Conservation (phyloP, 306 rosid genomes). For the Castanea sativa region DNA sequence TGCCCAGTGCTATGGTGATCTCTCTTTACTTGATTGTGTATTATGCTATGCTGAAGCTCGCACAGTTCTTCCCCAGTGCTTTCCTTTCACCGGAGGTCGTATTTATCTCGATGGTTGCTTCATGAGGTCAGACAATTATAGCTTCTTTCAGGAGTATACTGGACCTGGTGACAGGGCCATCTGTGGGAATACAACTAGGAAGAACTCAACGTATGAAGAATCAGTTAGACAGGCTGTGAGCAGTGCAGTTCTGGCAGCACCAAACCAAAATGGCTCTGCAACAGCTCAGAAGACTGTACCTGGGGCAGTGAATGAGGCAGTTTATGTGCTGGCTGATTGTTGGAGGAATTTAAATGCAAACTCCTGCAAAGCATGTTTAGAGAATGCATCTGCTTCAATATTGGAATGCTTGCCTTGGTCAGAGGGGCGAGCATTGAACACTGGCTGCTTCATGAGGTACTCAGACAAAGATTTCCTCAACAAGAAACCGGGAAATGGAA, state of each 20-base stretch:
- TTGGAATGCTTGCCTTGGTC: slow-evolving; percentile 71
- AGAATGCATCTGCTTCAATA: slow-evolving; percentile 62
- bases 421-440: slow-evolving; percentile 71
- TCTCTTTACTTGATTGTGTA: slow-evolving; percentile 75
- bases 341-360: slow-evolving; percentile 70
- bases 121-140: slow-evolving; percentile 85
- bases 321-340: slow-evolving; percentile 75
- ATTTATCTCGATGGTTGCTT: slow-evolving; percentile 90
- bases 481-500: slow-evolving; percentile 37
- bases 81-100: slow-evolving; percentile 66
- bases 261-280: slow-evolving; percentile 51
- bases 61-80: slow-evolving; percentile 83
- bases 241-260: slow-evolving; percentile 45
- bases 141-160: slow-evolving; percentile 54
- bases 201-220: slow-evolving; percentile 35
- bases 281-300: slow-evolving; percentile 36
- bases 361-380: slow-evolving; percentile 69
- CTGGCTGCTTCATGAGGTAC: slow-evolving; percentile 97
- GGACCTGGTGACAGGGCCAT: slow-evolving; percentile 57
- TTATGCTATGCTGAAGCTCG: slow-evolving; percentile 88
- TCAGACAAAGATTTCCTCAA: slow-evolving; percentile 76
- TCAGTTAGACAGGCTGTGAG: slow-evolving; percentile 49
- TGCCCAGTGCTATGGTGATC: slow-evolving; percentile 93
- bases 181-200: slow-evolving; percentile 61
- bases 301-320: slow-evolving; percentile 47